A percentile compares a stretch with the other conserved stretches of the same genome.
phyloP scores from a whole-genome alignment of 2,329 filamentous ascomycete genomes.

The Ilyonectria sp. region DNA sequence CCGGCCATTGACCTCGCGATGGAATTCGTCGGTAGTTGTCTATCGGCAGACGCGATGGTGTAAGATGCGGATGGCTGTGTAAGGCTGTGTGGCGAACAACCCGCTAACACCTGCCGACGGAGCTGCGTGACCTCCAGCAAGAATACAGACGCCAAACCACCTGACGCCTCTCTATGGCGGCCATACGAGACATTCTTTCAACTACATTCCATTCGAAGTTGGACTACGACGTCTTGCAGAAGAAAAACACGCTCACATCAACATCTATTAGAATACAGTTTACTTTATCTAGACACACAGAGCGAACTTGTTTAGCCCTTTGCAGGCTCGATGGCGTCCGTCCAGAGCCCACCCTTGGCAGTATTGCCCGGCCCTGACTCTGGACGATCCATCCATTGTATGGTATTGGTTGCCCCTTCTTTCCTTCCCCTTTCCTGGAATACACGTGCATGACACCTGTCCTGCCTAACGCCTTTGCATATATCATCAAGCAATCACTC shows the following conservation, averaged over 20 bases:
- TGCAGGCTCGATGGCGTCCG: constrained; percentile 37
- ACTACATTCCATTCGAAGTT: no score
- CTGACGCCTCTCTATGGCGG: not conserved
- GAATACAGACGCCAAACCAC: constrained; percentile 5
- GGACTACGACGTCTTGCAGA: not conserved
- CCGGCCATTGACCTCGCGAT: constrained; percentile 23
- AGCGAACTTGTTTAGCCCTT: constrained; percentile 39
- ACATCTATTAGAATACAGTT: constrained; percentile 62
- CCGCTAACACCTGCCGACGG: not conserved
- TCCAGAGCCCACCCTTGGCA: constrained; percentile 30
- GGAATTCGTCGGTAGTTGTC: constrained; percentile 7
- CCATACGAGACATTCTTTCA: not conserved
- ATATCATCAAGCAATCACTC: constrained; percentile 50
- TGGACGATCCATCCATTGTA: constrained; percentile 42
- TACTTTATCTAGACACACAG: constrained; percentile 53
- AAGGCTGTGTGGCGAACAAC: constrained; percentile 17
- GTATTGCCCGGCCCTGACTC: constrained; percentile 27
- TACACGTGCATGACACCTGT: constrained; percentile 47
- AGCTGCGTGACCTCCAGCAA: constrained; percentile 10
- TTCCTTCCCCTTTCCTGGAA: constrained; percentile 44
- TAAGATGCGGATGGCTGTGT: constrained; percentile 13
- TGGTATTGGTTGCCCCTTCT: constrained; percentile 46
- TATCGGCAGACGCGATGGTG: constrained; percentile 1
- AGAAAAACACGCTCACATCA: constrained; percentile 41
- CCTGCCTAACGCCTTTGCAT: constrained; percentile 51